Base-by-base conservation (phyloP, 2,329 filamentous ascomycete genomes). In the Shiraia sp. region DNA sequence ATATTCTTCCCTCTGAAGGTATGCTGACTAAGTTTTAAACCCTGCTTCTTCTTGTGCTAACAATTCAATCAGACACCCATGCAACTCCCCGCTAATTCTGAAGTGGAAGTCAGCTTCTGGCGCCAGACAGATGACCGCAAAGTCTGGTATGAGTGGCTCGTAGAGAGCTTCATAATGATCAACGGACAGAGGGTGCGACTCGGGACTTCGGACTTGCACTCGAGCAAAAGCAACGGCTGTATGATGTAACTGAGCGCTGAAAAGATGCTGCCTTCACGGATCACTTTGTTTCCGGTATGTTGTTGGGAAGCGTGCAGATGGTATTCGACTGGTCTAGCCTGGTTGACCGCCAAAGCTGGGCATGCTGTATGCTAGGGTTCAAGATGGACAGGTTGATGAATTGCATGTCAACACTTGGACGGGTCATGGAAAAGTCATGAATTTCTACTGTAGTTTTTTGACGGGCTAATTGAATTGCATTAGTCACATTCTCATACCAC, bases 111-210 rank as follows among this genome's bases (percentile, higher is more conserved):
- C 26, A 93, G 85, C 65, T 96, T 99, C 84, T 96, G 90, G 88
- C 82, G 93, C 36, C 88, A 95, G 71, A 97, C 93, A 1, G 92
- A 99, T 63, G 90, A 96, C 65, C 83, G 87, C 26, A 95, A 88
- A 68, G 93, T 99, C 6, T 99, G 93, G 95, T 99, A 99, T 68
- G 93, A 99, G 69, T 99, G 93, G 93, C 78, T 93, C 47, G 85
- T 96, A 2, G 93, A 97, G 69, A 88, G 87, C 9, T 96, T 85
- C 68, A 79, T 67, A 14, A 85, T 80, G 75, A 71, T 81, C 35
- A 79, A 79, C 1, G 78, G 78, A n/a, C 75, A 77, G 53, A 75
- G 85, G 40, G 76, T 88, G 69, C 85, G 85, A 70, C 73, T 90
- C 13, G 85, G 77, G 4, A 75, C 63, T 3, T 68, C 67, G 9